Percentiles rank a stretch among this genome's conserved stretches.
phyloP scores from a whole-genome alignment of 2,329 filamentous ascomycete genomes.

The Colletotrichum higginsianum region DNA sequence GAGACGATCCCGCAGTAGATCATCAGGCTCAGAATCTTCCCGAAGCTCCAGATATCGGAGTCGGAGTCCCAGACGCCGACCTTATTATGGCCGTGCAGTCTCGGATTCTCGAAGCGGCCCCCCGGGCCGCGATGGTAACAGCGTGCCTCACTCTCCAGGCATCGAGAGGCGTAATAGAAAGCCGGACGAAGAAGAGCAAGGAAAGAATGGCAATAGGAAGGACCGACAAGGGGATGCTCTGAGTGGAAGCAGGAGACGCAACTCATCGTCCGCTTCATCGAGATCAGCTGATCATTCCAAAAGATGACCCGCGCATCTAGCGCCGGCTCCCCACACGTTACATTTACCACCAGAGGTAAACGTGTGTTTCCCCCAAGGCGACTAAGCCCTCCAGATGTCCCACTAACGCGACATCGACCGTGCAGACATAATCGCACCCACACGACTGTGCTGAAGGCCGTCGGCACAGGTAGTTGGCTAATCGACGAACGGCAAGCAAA shows the following conservation, averaged over 20 bases:
- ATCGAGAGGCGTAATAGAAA: background rate
- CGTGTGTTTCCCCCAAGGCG: background rate
- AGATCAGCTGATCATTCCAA: constrained; percentile 49
- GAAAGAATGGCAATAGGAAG: constrained; percentile 8
- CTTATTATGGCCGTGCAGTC: constrained; percentile 29
- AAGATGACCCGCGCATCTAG: background rate
- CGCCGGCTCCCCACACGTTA: background rate
- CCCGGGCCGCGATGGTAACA: constrained; percentile 8
- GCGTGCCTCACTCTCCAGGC: constrained; percentile 3
- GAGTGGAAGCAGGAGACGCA: constrained; percentile 57
- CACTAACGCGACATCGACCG: background rate
- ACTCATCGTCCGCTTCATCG: constrained; percentile 67
- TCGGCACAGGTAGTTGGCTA: background rate
- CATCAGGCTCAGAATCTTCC: constrained; percentile 57
- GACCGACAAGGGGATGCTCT: background rate
- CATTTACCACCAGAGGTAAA: background rate
- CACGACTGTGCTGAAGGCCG: background rate
- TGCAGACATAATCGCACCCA: background rate
- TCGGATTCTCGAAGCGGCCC: constrained; percentile 35
- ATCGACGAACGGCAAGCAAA: background rate
- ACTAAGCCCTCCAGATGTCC: background rate
- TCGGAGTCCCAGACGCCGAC: constrained; percentile 51
- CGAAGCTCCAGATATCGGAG: constrained; percentile 57
- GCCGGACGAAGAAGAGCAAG: background rate
- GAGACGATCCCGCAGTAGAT: constrained; percentile 52